phyloP scores from a whole-genome alignment of 2,329 filamentous ascomycete genomes.

The Neofusicoccum laricinum region DNA sequence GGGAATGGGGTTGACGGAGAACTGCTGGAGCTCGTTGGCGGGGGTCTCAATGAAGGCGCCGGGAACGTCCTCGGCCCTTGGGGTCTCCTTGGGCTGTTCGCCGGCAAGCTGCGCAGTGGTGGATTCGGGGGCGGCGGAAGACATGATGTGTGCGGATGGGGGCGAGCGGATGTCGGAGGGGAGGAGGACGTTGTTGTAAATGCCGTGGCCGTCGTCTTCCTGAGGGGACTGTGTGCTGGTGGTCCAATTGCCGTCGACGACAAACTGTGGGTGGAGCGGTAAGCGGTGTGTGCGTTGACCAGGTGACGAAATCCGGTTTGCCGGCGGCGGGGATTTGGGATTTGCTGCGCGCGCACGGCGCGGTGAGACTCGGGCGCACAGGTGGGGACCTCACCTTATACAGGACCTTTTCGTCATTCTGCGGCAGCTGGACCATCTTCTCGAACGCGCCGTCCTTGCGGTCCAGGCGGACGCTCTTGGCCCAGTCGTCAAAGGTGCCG shows the following conservation, averaged over 20 bases:
- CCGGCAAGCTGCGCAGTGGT: conserved; percentile 70
- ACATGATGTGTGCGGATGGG: conserved; percentile 55
- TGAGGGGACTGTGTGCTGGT: conserved; percentile 76
- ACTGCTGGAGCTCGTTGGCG: conserved; percentile 44
- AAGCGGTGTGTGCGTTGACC: conserved; percentile 18
- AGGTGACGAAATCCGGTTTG: conserved; percentile 16
- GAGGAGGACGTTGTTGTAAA: conserved; percentile 88
- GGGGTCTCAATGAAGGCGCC: conserved; percentile 75
- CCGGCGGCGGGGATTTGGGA: conserved; percentile 13
- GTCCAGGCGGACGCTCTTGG: conserved; percentile 78
- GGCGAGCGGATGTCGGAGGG: conserved; percentile 65
- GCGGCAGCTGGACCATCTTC: conserved; percentile 74
- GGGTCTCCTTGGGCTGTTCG: conserved; percentile 55
- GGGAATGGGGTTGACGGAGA: conserved; percentile 59
- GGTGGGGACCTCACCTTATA: conserved; percentile 74
- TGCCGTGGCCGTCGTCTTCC: conserved; percentile 78
- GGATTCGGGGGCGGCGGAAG: conserved; percentile 66
- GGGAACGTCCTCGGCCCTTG: conserved; percentile 45
- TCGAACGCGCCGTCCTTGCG: conserved; percentile 69
- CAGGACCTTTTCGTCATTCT: conserved; percentile 68
- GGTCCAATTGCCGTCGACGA: conserved; percentile 89
- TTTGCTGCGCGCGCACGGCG: conserved; percentile 1
- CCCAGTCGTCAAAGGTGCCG: conserved; percentile 93
- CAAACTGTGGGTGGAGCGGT: conserved; percentile 61
- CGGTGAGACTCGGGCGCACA: conserved; percentile 9